Conservation (phyloP, 148 eudicot species). For the Silene conica region DNA sequence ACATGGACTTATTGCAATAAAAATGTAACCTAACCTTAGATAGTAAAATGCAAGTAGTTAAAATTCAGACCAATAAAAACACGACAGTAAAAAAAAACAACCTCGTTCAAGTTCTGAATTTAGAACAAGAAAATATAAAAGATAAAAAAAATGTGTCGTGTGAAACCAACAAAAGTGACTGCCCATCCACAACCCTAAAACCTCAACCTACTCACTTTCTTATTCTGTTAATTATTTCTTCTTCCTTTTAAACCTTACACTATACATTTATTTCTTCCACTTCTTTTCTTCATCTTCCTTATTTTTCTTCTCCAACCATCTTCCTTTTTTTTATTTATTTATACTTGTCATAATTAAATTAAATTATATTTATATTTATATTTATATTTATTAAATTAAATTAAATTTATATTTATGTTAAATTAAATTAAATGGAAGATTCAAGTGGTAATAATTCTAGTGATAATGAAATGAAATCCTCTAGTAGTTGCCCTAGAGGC, state of each 20-base stretch:
- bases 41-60: background rate
- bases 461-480: slow-evolving; percentile 38
- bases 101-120: background rate
- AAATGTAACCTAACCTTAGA: background rate
- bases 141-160: slow-evolving; percentile 41
- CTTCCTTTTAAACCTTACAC: slow-evolving; percentile 26
- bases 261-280: slow-evolving; percentile 18
- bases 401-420: background rate
- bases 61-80: background rate
- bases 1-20: background rate
- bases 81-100: background rate
- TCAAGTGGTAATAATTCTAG: slow-evolving; percentile 36
- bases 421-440: slow-evolving; percentile 39
- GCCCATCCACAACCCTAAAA: slow-evolving; percentile 75
- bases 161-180: slow-evolving; percentile 91
- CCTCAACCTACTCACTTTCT: slow-evolving; percentile 51
- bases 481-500: slow-evolving; percentile 65
- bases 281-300: background rate
- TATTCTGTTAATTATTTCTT: slow-evolving; percentile 30
- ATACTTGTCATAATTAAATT: slow-evolving; percentile 15
- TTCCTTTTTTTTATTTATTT: background rate
- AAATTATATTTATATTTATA: slow-evolving; percentile 7
- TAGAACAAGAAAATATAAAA: slow-evolving; percentile 5
- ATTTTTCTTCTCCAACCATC: slow-evolving; percentile 3
- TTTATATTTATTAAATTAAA: background rate